Evolutionary conservation across 108 stramenopile genomes (phyloP).

Genomic region (Bacterosira constricta): DNA sequence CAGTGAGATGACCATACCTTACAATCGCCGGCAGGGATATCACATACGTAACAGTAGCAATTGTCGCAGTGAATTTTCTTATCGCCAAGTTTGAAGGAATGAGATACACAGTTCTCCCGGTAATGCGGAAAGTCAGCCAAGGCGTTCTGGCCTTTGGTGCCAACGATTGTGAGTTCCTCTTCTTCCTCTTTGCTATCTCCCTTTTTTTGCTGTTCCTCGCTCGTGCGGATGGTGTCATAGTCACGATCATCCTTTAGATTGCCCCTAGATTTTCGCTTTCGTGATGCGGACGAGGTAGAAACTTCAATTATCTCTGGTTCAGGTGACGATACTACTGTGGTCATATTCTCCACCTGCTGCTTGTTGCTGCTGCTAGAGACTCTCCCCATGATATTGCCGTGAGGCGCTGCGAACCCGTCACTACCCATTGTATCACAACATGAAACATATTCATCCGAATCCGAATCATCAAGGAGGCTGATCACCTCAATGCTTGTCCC

Average conservation of each 20-base stretch:
- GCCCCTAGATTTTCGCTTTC: not conserved
- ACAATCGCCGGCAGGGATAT: conserved; percentile 10
- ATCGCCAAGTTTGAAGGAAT: not conserved
- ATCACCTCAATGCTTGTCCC: not conserved
- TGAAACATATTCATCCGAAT: not conserved
- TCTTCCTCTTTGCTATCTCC: conserved; percentile 7
- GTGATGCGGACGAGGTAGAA: not conserved
- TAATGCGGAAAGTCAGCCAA: conserved; percentile 12
- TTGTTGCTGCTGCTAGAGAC: too few species aligned
- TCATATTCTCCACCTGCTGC: too few species aligned
- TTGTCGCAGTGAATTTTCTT: conserved; percentile 1
- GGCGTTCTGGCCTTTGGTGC: conserved; percentile 16
- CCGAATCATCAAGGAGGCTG: conserved; percentile 17
- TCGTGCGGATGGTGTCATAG: too few species aligned
- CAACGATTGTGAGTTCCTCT: conserved; percentile 10
- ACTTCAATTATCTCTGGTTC: not conserved
- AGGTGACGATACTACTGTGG: too few species aligned
- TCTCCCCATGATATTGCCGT: too few species aligned
- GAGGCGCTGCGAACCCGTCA: not conserved
- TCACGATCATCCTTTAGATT: not conserved
- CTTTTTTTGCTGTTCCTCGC: too few species aligned
- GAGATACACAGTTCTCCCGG: conserved; percentile 9
- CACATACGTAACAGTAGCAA: conserved; percentile 31
- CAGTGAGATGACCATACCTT: not conserved
- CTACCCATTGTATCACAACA: not conserved